A percentile compares a stretch with the other conserved stretches of the same genome.
These are phyloP conservation scores for Lipomyces starkeyi DNA, from an alignment of 805 yeast genomes.

Conservation along the genomic window DNA sequence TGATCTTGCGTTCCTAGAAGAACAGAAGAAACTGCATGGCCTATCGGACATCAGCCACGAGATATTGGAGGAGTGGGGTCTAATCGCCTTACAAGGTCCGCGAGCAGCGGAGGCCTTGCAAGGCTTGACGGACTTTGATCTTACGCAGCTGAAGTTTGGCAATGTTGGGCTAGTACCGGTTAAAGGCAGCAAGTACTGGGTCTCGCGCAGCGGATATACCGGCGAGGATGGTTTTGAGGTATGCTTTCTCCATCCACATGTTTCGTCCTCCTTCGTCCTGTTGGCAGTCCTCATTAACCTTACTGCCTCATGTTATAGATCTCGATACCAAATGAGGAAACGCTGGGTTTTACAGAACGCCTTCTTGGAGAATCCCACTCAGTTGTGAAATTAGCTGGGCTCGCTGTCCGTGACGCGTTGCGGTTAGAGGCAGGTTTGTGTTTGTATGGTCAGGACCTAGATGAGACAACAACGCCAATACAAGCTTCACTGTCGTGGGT, in stretches of 20 bases:
- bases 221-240: conserved; percentile 99
- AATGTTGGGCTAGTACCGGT: conserved; percentile 38
- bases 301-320: conserved; percentile 39
- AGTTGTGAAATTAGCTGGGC: conserved; percentile 81
- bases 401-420: conserved; percentile 97
- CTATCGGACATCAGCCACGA: conserved; percentile 44
- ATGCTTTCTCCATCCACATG: conserved; percentile 58
- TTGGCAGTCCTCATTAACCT: not conserved
- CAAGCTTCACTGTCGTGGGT: conserved; percentile 92
- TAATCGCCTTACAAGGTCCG: conserved; percentile 95
- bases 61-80: conserved; percentile 66
- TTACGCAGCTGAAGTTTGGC: conserved; percentile 76
- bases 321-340: conserved; percentile 46
- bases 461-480: conserved; percentile 79
- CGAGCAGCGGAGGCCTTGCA: conserved; percentile 70
- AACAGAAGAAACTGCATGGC: conserved; percentile 53
- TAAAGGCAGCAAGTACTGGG: conserved; percentile 54
- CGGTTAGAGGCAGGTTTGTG: conserved; percentile 99
- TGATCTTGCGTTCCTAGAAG: conserved; percentile 68
- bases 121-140: conserved; percentile 63
- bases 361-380: conserved; percentile 58
- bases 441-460: conserved; percentile 90
- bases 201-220: conserved; percentile 96
- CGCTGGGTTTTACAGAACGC: conserved; percentile 64
- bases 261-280: not conserved